Conservation (phyloP, 1,139 yeast species). For the Pichia sp. region DNA sequence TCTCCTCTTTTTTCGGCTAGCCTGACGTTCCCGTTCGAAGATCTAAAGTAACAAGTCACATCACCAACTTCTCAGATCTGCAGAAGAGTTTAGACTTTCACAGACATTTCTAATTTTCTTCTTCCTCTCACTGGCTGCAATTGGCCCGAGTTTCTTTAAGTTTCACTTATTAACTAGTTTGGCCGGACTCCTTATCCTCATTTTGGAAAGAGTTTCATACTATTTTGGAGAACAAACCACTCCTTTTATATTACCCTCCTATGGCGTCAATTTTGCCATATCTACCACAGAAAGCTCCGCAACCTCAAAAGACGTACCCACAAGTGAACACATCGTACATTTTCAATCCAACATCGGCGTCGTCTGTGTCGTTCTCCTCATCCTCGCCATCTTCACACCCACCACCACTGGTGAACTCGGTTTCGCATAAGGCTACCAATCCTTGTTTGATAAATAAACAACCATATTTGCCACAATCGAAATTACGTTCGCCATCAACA, state of each 20-base stretch:
- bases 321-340: background rate
- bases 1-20: too few relatives aligned
- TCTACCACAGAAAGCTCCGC: background rate
- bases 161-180: background rate
- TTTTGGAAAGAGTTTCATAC: background rate
- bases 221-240: background rate
- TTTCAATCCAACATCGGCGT: background rate
- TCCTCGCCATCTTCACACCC: background rate
- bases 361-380: background rate
- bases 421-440: background rate
- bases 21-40: too few relatives aligned
- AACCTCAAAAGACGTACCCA: background rate
- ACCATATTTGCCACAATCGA: background rate
- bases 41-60: too few relatives aligned
- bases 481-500: background rate
- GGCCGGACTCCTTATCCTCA: background rate
- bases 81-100: background rate
- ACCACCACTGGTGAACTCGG: background rate
- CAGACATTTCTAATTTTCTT: background rate
- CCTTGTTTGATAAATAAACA: background rate
- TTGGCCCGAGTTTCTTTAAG: background rate
- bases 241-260: background rate
- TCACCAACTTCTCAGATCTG: background rate
- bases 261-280: background rate
- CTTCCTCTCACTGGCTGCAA: background rate